phyloP scores from a whole-genome alignment of 1,284 basidiomycete genomes.

The Ustilago cynodontis region DNA sequence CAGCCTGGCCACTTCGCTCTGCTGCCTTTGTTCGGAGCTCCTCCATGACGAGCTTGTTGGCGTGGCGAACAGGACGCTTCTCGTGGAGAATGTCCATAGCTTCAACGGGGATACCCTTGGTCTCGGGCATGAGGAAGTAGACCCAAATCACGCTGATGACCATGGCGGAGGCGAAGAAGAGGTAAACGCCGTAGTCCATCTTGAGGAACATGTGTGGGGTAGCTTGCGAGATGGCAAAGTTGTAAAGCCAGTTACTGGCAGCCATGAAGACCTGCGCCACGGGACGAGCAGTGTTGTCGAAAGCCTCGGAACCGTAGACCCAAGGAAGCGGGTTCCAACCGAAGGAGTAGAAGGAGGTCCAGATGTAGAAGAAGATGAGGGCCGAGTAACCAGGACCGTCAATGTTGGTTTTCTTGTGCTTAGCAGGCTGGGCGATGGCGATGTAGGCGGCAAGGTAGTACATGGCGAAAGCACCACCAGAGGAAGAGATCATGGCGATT shows the following conservation, averaged over 20 bases:
- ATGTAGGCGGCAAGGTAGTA: slow-evolving; percentile 57
- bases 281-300: slow-evolving; percentile 83
- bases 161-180: slow-evolving; percentile 77
- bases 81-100: slow-evolving; percentile 73
- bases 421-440: slow-evolving; percentile 48
- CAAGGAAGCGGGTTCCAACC: slow-evolving; percentile 64
- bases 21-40: slow-evolving; percentile 28
- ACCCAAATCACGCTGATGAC: slow-evolving; percentile 75
- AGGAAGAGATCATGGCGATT: slow-evolving; percentile 70
- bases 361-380: slow-evolving; percentile 59
- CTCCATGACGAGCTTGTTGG: slow-evolving; percentile 31
- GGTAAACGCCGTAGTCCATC: slow-evolving; percentile 75
- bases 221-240: slow-evolving; percentile 74
- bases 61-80: slow-evolving; percentile 28
- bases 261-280: slow-evolving; percentile 84
- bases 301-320: slow-evolving; percentile 76
- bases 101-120: slow-evolving; percentile 79
- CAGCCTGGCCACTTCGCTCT: slow-evolving; percentile 23
- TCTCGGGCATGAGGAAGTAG: slow-evolving; percentile 78
- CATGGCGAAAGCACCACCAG: slow-evolving; percentile 48
- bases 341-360: slow-evolving; percentile 53
- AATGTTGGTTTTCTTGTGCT: slow-evolving; percentile 17
- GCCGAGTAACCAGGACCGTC: slow-evolving; percentile 34
- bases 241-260: slow-evolving; percentile 84
- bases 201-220: slow-evolving; percentile 62